Evolutionary conservation across 2,329 filamentous ascomycete species (phyloP).

Genomic region (Aschersonia sp.): DNA sequence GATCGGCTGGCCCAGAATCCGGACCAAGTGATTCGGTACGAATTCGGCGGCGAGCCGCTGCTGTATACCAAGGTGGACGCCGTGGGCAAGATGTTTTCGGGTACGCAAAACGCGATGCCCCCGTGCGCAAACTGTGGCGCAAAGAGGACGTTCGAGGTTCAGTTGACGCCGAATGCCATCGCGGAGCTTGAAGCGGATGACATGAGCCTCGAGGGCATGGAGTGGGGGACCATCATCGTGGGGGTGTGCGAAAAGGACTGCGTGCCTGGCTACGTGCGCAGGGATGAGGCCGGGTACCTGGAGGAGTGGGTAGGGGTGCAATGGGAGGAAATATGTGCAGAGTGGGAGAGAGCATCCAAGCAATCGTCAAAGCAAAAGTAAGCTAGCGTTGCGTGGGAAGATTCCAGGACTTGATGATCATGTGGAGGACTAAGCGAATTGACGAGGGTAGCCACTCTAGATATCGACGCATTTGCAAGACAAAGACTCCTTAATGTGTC

Average conservation of each 20-base stretch:
- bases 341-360: slow-evolving; percentile 14
- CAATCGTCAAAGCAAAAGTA: no score
- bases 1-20: slow-evolving; percentile 67
- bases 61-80: slow-evolving; percentile 68
- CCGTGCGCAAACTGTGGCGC: slow-evolving; percentile 63
- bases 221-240: slow-evolving; percentile 89
- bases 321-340: slow-evolving; percentile 63
- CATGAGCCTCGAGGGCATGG: slow-evolving; percentile 70
- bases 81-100: slow-evolving; percentile 48
- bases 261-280: slow-evolving; percentile 37
- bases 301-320: slow-evolving; percentile 98
- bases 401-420: no score
- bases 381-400: no score
- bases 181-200: slow-evolving; percentile 72
- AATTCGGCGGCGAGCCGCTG: slow-evolving; percentile 57
- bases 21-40: slow-evolving; percentile 69
- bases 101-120: slow-evolving; percentile 35
- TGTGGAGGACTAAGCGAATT: no score
- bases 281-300: slow-evolving; percentile 58
- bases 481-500: no score
- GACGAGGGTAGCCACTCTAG: no score
- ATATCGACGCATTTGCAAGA: no score
- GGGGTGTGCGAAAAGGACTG: slow-evolving; percentile 77
- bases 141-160: slow-evolving; percentile 72
- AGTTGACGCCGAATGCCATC: slow-evolving; percentile 84